Evolutionary conservation across 352 stramenopile genomes (phyloP), one percentile per base, ranked within the genome.

Genomic region (Phytophthora lateralis): DNA sequence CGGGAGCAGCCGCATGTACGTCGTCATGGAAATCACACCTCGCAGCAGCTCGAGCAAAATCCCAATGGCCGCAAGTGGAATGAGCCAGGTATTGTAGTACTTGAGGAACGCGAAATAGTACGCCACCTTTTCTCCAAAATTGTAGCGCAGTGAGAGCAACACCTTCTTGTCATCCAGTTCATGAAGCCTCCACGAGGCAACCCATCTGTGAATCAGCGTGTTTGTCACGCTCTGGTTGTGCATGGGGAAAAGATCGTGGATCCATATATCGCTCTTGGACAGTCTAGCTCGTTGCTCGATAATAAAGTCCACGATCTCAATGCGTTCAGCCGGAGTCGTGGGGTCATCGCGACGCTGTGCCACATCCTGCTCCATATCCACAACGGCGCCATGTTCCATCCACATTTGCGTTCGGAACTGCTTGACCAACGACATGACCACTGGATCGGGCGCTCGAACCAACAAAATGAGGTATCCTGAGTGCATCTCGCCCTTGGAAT

Each of bases 71-170:
- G 85, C 87, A 21, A 96, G 73, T 29, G 87, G 87, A 21, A 94
- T 73, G 6, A 96, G 70, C 60, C 73, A 76, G 14, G 66, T 75
- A 53, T 93, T 92, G 80, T 96, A 96, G 45, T 82, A 93, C 50
- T 92, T 83, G 50, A 92, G 75, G 44, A 93, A 93, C 34, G 82
- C 85, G 49, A 94, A 96, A 61, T 96, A 96, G 66, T 92, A 96
- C 42, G 85, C 76, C 30, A 96, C 87, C 37, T 93, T 93, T 43
- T 96, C 87, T 24, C 87, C 87, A 64, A 94, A 96, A 55, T 96
- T 88, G 49, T 85, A 80, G 7, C 82, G 78, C 48, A 96, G 38
- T 2, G 75, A 83, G 44, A 79, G 78, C 45, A 92, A 44, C 18
- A 91, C 66, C 47, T 88, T 90, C 39, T 81, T 78, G 48, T 90